Evolutionary conservation across 179 eudicot species (phyloP), one percentile per base, ranked within the genome.

Genomic region (Nepenthes alata): DNA sequence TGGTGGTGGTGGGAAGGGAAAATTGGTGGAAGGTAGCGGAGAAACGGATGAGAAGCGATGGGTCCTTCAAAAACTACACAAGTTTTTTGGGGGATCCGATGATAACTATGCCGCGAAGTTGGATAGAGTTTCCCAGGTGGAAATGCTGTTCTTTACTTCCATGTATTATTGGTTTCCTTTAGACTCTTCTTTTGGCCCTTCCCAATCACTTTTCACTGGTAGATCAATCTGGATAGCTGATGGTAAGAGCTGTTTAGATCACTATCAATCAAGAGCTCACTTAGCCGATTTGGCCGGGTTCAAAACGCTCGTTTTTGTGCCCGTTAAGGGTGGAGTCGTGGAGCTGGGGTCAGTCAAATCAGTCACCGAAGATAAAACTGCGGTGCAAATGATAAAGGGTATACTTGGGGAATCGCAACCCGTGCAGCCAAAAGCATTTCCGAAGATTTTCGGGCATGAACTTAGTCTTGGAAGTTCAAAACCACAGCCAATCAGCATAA

Each of bases 401-500:
- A 35, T 79, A 5, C 62, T 84, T 66, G 87, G 79, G 12, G 87
- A 74, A 48, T 56, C 78, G 47, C 80, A 65, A 10, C 34, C 77
- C 11, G 39, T 72, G 16, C 90, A 78, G 61, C 64, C 84, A 35
- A 86, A 83, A 73, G 64, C 72, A 10, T 61, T 58, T 37, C 86
- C 91, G 0, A 88, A 77, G 61, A 75, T 88, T 34, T 84, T 88
- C 15, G 97, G 97, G 16, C 86, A 78, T 44, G 95, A 89, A 11
- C 93, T 87, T 65, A 87, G 85, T 66, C 77, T 89, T 25, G 77
- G 91, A 36, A 77, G 75, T 34, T 55, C 81, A 0, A 84, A 77
- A 50, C 72, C 86, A 0, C 77, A 80, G 39, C 71, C 95, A 1
- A 61, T 79, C 57, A 89, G 83, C 59, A 84, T 89, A 44, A 88